These are phyloP conservation scores for Yamadazyma phyllophila DNA, from an alignment of 805 yeast genomes.

Conservation along the genomic window DNA sequence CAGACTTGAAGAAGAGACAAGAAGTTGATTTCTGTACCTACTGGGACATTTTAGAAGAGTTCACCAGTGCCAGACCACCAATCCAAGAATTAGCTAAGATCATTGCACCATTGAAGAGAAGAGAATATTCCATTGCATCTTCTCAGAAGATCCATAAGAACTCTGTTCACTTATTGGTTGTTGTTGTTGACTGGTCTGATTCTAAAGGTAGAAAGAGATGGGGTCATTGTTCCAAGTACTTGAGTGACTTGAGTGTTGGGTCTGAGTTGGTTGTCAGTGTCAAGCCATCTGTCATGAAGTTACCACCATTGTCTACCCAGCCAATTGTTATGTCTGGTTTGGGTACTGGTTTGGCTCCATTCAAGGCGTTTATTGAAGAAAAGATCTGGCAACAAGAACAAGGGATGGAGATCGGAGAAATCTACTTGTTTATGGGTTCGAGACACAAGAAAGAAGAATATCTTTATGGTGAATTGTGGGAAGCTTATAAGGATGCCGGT, in stretches of 20 bases:
- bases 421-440: conserved; percentile 86
- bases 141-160: conserved; percentile 91
- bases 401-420: conserved; percentile 85
- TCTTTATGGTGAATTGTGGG: conserved; percentile 95
- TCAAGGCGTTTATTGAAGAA: conserved; percentile 96
- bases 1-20: conserved; percentile 75
- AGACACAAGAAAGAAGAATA: conserved; percentile 95
- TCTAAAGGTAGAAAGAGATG: conserved; percentile 78
- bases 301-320: conserved; percentile 81
- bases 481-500: conserved; percentile 91
- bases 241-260: conserved; percentile 77
- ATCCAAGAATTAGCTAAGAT: conserved; percentile 66
- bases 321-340: conserved; percentile 96
- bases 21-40: conserved; percentile 81
- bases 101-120: conserved; percentile 86
- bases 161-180: conserved; percentile 86
- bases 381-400: conserved; percentile 89
- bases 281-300: conserved; percentile 95
- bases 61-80: conserved; percentile 77
- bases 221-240: conserved; percentile 92
- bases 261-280: conserved; percentile 89
- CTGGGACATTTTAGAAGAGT: conserved; percentile 76
- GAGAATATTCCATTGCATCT: conserved; percentile 97
- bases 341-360: conserved; percentile 97
- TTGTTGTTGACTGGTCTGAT: conserved; percentile 95